Conservation (phyloP, 768 basidiomycete species). For the Leccinellum rugosiceps region DNA sequence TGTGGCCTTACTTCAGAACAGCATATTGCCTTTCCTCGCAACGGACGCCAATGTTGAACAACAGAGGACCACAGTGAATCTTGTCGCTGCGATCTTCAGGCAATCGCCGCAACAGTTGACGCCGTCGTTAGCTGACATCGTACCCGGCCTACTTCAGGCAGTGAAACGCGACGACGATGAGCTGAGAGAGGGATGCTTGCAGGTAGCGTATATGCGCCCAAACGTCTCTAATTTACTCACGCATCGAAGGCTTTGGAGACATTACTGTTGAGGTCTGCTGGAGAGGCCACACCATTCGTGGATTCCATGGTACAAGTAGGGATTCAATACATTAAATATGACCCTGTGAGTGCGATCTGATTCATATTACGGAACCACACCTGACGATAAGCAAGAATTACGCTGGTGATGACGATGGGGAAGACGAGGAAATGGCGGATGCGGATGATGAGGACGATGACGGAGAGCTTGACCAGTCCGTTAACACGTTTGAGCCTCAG, state of each 20-base stretch:
- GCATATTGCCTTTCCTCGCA: slow-evolving; percentile 58
- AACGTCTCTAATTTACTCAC: slow-evolving; percentile 2
- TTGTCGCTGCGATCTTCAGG: slow-evolving; percentile 77
- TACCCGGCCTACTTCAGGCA: slow-evolving; percentile 69
- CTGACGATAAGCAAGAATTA: slow-evolving; percentile 59
- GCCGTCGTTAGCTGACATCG: slow-evolving; percentile 55
- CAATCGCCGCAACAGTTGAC: slow-evolving; percentile 68
- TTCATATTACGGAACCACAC: not conserved
- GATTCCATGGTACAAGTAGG: slow-evolving; percentile 66
- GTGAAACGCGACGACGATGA: slow-evolving; percentile 79
- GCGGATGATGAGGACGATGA: slow-evolving; percentile 77
- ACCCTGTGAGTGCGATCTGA: slow-evolving; percentile 57
- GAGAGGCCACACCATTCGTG: slow-evolving; percentile 75
- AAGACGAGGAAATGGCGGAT: slow-evolving; percentile 58
- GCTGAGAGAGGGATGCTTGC: slow-evolving; percentile 73
- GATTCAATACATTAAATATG: slow-evolving; percentile 82
- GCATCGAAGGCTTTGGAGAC: slow-evolving; percentile 68
- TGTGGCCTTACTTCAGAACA: slow-evolving; percentile 51
- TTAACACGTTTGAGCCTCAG: not conserved
- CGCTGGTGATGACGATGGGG: slow-evolving; percentile 65
- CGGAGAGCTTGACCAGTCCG: slow-evolving; percentile 76
- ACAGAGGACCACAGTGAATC: slow-evolving; percentile 73
- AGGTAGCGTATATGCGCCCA: slow-evolving; percentile 41
- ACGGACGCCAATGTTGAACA: slow-evolving; percentile 56
- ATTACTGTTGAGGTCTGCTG: slow-evolving; percentile 77